Conservation (phyloP, 2,329 filamentous ascomycete genomes). For the Berkeleyomyces basicola region DNA sequence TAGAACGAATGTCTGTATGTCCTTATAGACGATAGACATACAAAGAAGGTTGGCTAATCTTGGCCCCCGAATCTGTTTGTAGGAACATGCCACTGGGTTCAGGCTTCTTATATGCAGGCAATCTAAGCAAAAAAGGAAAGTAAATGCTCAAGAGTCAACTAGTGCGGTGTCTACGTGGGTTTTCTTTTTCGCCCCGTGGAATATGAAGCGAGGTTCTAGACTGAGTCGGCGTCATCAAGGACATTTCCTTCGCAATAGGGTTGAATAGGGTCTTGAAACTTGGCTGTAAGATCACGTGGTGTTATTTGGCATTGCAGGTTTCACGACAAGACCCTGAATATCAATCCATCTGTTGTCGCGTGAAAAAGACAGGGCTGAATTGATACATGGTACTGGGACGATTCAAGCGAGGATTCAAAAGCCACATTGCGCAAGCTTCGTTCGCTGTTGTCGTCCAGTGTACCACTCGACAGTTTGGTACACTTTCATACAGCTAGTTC, state of each 20-base stretch:
- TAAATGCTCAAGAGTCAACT: background rate
- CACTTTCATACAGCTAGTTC: too few species aligned
- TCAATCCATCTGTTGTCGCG: background rate
- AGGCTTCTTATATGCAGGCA: background rate
- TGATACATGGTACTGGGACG: background rate
- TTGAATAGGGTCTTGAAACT: background rate
- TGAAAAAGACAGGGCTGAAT: background rate
- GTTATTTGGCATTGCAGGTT: background rate
- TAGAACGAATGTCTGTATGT: too few species aligned
- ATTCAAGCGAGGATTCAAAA: background rate
- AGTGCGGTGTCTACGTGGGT: background rate
- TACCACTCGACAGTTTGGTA: too few species aligned
- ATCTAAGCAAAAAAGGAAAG: background rate
- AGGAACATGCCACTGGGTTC: too few species aligned
- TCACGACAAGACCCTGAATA: background rate
- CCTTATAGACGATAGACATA: too few species aligned
- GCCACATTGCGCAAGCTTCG: too few species aligned
- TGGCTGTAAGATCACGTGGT: background rate
- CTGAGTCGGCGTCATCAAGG: too few species aligned
- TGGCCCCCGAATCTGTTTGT: too few species aligned
- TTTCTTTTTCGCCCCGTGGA: background rate
- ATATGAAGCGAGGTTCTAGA: too few species aligned
- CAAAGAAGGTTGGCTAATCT: too few species aligned
- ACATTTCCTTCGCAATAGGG: background rate
- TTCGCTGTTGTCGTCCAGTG: too few species aligned